A percentile compares a stretch with the other conserved stretches of the same genome.
phyloP scores from a whole-genome alignment of 805 yeast genomes.

The Lipomyces oligophaga region DNA sequence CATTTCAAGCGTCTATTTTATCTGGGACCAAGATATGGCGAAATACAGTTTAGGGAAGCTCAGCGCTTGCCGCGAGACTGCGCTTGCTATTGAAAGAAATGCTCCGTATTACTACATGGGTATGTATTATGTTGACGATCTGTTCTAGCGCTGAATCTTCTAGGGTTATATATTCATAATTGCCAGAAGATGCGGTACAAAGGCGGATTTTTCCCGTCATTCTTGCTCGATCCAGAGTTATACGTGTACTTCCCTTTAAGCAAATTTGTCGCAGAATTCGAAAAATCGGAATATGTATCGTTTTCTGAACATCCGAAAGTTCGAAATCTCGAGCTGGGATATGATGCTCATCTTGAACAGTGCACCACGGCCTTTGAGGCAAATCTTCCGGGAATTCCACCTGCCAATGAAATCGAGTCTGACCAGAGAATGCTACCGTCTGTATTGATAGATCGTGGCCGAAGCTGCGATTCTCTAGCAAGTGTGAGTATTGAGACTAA shows the following conservation, averaged over 20 bases:
- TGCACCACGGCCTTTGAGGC: constrained; percentile 6
- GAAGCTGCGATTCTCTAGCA: too few relatives aligned
- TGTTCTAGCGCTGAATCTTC: background rate
- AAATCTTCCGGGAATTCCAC: constrained; percentile 5
- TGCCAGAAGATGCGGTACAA: constrained; percentile 83
- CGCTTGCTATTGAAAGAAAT: constrained; percentile 47
- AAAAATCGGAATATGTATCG: constrained; percentile 20
- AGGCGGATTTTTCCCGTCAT: constrained; percentile 49
- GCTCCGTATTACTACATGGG: constrained; percentile 65
- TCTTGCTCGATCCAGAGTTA: constrained; percentile 36
- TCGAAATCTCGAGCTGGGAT: background rate
- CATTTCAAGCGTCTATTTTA: constrained; percentile 78
- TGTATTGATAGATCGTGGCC: too few relatives aligned
- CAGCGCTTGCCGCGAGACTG: constrained; percentile 68
- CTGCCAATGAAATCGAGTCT: constrained; percentile 3
- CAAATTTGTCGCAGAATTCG: constrained; percentile 16
- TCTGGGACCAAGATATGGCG: constrained; percentile 80
- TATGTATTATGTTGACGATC: background rate
- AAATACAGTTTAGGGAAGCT: constrained; percentile 69
- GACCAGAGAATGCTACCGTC: too few relatives aligned
- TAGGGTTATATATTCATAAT: constrained; percentile 67
- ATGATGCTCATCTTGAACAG: background rate
- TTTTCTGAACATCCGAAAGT: constrained; percentile 1
- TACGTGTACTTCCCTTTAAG: constrained; percentile 14
- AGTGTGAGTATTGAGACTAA: too few relatives aligned